Conservation (phyloP, 441 rosid genomes). For the Euphorbia celastroides region DNA sequence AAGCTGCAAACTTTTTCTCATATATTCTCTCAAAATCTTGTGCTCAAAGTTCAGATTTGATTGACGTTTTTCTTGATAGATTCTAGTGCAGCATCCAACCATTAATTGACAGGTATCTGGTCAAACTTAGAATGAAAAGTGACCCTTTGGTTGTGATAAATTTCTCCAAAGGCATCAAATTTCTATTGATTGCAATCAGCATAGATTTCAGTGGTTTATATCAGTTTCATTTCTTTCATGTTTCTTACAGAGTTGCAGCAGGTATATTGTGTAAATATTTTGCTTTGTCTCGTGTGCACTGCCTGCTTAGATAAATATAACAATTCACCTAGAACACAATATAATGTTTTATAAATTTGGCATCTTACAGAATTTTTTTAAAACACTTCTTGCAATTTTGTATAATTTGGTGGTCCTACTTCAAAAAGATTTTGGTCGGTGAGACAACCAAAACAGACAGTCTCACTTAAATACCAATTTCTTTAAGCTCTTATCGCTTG, state of each 20-base stretch:
- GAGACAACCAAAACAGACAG: no score
- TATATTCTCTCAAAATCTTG: not conserved
- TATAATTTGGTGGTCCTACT: no score
- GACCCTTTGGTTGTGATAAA: slow-evolving; percentile 9
- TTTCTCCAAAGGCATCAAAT: slow-evolving; percentile 9
- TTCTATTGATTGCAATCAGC: no score
- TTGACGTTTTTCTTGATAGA: not conserved
- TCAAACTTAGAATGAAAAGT: slow-evolving; percentile 13
- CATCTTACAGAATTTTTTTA: no score
- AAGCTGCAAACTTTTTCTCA: no score
- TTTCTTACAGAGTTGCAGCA: slow-evolving; percentile 17
- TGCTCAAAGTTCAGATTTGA: not conserved
- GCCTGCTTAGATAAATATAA: slow-evolving; percentile 7
- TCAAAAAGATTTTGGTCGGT: no score
- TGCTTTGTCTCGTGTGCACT: not conserved
- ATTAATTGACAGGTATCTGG: no score
- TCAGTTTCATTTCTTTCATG: slow-evolving; percentile 14
- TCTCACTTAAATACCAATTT: no score
- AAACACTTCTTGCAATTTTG: no score
- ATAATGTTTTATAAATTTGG: no score
- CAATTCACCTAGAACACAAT: no score
- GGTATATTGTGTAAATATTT: slow-evolving; percentile 27
- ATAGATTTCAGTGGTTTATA: not conserved
- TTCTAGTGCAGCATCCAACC: slow-evolving; percentile 1
- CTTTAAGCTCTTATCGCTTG: no score